Conservation (phyloP, 441 rosid genomes). For the Euphorbia corollata region DNA sequence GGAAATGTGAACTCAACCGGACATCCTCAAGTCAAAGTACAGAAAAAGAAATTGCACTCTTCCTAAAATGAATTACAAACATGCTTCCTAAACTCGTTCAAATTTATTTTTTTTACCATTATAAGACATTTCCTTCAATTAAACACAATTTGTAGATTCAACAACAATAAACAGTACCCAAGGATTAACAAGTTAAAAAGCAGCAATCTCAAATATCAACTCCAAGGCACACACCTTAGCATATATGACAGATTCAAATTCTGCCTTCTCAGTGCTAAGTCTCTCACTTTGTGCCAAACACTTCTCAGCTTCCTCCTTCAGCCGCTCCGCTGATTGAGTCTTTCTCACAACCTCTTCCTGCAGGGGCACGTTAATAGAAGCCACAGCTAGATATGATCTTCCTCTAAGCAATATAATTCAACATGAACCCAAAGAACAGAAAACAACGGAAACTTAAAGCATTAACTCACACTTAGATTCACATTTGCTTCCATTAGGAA, state of each 20-base stretch:
- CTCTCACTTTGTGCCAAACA: slow-evolving; percentile 64
- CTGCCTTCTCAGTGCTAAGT: slow-evolving; percentile 44
- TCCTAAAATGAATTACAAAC: not conserved
- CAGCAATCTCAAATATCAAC: slow-evolving; percentile 1
- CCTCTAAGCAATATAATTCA: not conserved
- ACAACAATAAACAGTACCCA: not conserved
- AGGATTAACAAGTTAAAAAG: not conserved
- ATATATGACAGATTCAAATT: slow-evolving; percentile 66
- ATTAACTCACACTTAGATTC: slow-evolving; percentile 55
- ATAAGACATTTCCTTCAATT: not conserved
- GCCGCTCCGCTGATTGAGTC: slow-evolving; percentile 49
- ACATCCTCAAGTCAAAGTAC: not conserved
- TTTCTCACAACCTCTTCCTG: slow-evolving; percentile 78
- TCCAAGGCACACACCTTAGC: slow-evolving; percentile 42
- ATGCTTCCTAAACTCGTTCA: slow-evolving; percentile 3
- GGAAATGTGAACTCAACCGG: not conserved
- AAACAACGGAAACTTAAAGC: not conserved
- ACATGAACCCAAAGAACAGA: slow-evolving; percentile 1
- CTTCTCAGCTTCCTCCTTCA: slow-evolving; percentile 73
- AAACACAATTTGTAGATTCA: not conserved
- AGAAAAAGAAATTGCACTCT: not conserved
- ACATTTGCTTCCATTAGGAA: slow-evolving; percentile 75
- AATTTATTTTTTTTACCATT: not conserved
- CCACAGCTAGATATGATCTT: not conserved
- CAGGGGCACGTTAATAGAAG: not conserved